Evolutionary conservation across 305 asterid genomes (phyloP).

Genomic region (Fraxinus velutina): DNA sequence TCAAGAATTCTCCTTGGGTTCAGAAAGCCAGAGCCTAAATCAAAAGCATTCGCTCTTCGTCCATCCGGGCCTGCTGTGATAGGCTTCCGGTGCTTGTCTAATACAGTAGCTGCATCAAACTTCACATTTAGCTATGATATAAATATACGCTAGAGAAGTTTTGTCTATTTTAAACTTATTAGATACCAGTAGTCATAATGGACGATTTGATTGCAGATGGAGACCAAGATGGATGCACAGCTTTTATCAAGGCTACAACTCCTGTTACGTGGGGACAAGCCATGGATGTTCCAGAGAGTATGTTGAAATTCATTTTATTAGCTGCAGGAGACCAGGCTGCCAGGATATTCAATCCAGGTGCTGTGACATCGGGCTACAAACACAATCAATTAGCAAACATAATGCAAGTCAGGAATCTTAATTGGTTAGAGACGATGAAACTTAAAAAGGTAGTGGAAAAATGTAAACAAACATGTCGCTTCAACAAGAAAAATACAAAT

Average conservation of each 20-base stretch:
- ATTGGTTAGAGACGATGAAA: not conserved
- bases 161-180: not conserved
- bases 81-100: conserved; percentile 60
- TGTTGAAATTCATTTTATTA: conserved; percentile 52
- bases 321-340: conserved; percentile 95
- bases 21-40: conserved; percentile 76
- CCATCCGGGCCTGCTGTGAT: conserved; percentile 67
- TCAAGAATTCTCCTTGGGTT: conserved; percentile 61
- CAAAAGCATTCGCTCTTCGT: conserved; percentile 68
- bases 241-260: conserved; percentile 71
- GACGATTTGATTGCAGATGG: conserved; percentile 93
- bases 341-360: conserved; percentile 90
- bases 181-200: conserved; percentile 82
- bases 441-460: not conserved
- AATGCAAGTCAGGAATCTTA: not conserved
- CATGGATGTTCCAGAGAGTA: conserved; percentile 95
- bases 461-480: not conserved
- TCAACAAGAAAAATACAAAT: not conserved
- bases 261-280: conserved; percentile 96
- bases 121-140: conserved; percentile 13
- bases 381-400: not conserved
- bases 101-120: conserved; percentile 58
- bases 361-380: conserved; percentile 78
- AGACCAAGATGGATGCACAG: conserved; percentile 84
- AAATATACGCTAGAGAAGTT: not conserved